phyloP scores from a whole-genome alignment of 495 filamentous ascomycete genomes.

The Penicillium turbatum region DNA sequence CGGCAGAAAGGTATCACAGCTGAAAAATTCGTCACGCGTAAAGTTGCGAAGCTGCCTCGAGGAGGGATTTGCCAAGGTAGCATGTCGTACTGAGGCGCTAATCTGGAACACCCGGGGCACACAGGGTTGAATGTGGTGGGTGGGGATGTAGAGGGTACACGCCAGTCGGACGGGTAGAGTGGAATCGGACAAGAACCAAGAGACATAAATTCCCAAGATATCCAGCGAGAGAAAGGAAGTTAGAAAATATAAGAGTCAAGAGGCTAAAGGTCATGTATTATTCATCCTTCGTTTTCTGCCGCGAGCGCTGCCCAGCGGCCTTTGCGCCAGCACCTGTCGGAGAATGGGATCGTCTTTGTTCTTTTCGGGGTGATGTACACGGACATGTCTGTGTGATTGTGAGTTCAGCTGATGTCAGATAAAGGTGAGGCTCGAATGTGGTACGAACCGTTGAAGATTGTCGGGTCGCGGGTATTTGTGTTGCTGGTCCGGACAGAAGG shows the following conservation, averaged over 20 bases:
- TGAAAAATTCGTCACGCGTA: slow-evolving; percentile 26
- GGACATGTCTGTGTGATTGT: slow-evolving; percentile 62
- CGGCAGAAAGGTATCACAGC: slow-evolving; percentile 22
- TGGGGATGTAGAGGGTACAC: neutral
- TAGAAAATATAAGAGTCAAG: neutral
- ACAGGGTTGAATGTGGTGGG: neutral
- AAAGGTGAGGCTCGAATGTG: neutral
- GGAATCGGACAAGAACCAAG: neutral
- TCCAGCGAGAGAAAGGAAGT: slow-evolving; percentile 9
- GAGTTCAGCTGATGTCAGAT: slow-evolving; percentile 8
- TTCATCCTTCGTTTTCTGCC: slow-evolving; percentile 68
- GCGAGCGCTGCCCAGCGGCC: slow-evolving; percentile 78
- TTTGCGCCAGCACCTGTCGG: slow-evolving; percentile 75
- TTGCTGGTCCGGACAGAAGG: slow-evolving; percentile 92
- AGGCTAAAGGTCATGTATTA: slow-evolving; percentile 3
- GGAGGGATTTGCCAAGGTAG: neutral
- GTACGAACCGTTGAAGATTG: slow-evolving; percentile 84
- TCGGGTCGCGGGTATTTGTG: slow-evolving; percentile 96
- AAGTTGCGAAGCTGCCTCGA: slow-evolving; percentile 3
- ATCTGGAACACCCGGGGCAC: slow-evolving; percentile 1
- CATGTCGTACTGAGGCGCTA: slow-evolving; percentile 3
- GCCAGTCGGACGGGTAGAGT: neutral
- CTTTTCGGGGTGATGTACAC: slow-evolving; percentile 84
- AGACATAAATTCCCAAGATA: neutral
- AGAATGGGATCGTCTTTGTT: slow-evolving; percentile 76